Conservation (phyloP, 202 grass and related monocot species). For the Schoenoplectus tabernaemontani region DNA sequence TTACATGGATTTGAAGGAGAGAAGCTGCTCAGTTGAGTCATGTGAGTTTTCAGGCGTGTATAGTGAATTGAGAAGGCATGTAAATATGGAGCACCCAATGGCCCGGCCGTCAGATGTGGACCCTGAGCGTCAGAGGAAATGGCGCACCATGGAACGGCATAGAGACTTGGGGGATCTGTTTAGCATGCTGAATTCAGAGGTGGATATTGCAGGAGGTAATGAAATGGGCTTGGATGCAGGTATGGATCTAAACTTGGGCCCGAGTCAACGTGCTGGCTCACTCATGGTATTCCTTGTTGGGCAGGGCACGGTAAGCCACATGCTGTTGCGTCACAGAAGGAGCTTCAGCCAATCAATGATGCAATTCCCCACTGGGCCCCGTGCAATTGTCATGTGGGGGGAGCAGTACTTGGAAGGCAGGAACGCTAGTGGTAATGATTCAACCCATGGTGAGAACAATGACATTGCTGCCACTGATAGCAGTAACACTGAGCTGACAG, state of each 20-base stretch:
- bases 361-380: neutral
- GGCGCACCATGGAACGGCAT: slow-evolving; percentile 79
- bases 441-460: slow-evolving; percentile 6
- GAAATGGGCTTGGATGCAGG: neutral
- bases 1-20: slow-evolving; percentile 56
- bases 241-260: slow-evolving; percentile 25
- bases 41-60: slow-evolving; percentile 65
- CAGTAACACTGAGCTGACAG: slow-evolving; percentile 13
- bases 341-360: slow-evolving; percentile 22
- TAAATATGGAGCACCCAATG: slow-evolving; percentile 56
- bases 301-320: slow-evolving; percentile 15
- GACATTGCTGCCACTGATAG: slow-evolving; percentile 7
- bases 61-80: slow-evolving; percentile 66
- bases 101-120: slow-evolving; percentile 63
- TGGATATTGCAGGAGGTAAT: slow-evolving; percentile 31
- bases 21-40: slow-evolving; percentile 58
- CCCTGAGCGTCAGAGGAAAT: slow-evolving; percentile 56
- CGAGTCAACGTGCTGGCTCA: neutral
- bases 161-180: slow-evolving; percentile 74
- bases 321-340: slow-evolving; percentile 26
- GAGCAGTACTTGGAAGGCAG: slow-evolving; percentile 26
- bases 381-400: slow-evolving; percentile 11
- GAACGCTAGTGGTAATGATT: neutral
- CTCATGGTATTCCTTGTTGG: slow-evolving; percentile 59
- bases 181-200: slow-evolving; percentile 61